A percentile compares a stretch with the other conserved stretches of the same genome.
Conservation (phyloP, 2,329 filamentous ascomycete species). For the Fusarium clavum region DNA sequence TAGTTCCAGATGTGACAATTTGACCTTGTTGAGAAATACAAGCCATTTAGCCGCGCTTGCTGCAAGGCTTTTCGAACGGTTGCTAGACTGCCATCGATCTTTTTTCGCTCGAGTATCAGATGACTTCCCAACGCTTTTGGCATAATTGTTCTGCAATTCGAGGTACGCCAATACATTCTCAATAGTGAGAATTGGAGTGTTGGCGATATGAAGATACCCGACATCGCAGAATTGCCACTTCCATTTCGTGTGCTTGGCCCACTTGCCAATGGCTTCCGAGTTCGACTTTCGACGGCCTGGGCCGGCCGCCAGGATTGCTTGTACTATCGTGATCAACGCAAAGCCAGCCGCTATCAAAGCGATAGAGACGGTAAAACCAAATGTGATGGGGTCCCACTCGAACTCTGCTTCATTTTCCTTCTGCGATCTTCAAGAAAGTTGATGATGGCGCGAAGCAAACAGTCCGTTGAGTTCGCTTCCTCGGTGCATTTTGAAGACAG, state of each 20-base stretch:
- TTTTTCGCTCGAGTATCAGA: no score
- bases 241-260: accelerated
- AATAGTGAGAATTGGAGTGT: accelerated
- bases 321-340: background rate
- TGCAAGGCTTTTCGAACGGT: no score
- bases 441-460: background rate
- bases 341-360: accelerated
- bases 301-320: accelerated
- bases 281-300: background rate
- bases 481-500: accelerated
- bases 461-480: background rate
- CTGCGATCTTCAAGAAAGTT: accelerated
- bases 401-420: accelerated
- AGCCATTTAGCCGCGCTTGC: background rate
- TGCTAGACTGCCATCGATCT: no score
- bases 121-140: no score
- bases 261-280: background rate
- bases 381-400: accelerated
- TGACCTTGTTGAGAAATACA: accelerated
- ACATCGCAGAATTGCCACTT: background rate
- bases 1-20: background rate
- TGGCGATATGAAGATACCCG: accelerated
- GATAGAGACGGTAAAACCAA: background rate
- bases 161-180: no score
- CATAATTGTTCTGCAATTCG: no score